Percentiles rank a stretch among this genome's conserved stretches.
phyloP scores from a whole-genome alignment of 805 yeast species.

The Torulaspora gathmanii region DNA sequence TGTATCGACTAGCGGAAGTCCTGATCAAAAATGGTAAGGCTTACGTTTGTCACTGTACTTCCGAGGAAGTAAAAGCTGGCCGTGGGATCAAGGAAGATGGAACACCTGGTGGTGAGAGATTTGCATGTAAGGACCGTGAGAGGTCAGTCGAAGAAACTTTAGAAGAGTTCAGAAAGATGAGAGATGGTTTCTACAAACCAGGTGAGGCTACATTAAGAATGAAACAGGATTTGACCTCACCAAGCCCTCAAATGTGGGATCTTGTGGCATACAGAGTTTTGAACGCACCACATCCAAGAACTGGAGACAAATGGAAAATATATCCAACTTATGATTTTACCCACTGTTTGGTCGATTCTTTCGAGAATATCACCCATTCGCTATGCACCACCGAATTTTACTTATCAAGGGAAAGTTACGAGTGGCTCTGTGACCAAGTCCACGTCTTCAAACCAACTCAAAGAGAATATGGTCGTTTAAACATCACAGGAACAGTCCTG shows the following conservation, averaged over 20 bases:
- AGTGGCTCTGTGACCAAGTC: constrained; percentile 95
- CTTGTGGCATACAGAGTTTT: constrained; percentile 93
- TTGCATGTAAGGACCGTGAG: constrained; percentile 71
- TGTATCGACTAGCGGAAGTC: constrained; percentile 83
- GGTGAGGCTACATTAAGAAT: constrained; percentile 95
- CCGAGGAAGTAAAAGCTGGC: constrained; percentile 83
- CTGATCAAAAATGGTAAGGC: constrained; percentile 69
- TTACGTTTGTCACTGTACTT: constrained; percentile 88
- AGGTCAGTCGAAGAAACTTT: constrained; percentile 71
- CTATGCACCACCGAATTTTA: constrained; percentile 95
- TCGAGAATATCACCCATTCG: constrained; percentile 94
- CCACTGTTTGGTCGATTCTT: constrained; percentile 96
- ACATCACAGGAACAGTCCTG: constrained; percentile 88
- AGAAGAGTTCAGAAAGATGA: constrained; percentile 81
- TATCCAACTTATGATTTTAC: constrained; percentile 99
- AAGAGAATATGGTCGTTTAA: constrained; percentile 96
- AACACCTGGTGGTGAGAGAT: constrained; percentile 87
- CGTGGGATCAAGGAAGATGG: constrained; percentile 93
- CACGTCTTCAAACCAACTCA: constrained; percentile 97
- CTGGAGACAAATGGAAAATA: constrained; percentile 95
- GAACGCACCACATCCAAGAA: constrained; percentile 89
- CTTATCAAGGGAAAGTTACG: constrained; percentile 89
- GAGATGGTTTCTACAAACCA: constrained; percentile 78
- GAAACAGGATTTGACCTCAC: constrained; percentile 87
- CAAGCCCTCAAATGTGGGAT: constrained; percentile 99